These are phyloP conservation scores for Rosa hybrid DNA, from an alignment of 331 rosid species.

Conservation along the genomic window DNA sequence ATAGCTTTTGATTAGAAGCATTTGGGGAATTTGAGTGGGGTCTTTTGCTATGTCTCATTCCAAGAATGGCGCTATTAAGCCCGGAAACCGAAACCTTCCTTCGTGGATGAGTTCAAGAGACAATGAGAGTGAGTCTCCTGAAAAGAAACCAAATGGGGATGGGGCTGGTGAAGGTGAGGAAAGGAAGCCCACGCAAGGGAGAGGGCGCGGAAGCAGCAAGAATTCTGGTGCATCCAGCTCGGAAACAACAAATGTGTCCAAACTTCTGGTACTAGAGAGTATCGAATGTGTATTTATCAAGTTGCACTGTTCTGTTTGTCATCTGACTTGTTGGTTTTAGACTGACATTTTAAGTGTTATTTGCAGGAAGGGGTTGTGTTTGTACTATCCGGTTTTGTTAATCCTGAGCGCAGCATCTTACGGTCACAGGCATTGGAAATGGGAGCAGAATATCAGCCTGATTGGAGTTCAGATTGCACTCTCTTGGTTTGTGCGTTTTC, in stretches of 20 bases:
- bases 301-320: slow-evolving; percentile 14
- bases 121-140: slow-evolving; percentile 31
- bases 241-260: slow-evolving; percentile 44
- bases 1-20: slow-evolving; percentile 1
- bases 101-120: slow-evolving; percentile 66
- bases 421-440: slow-evolving; percentile 85
- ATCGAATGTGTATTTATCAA: slow-evolving; percentile 8
- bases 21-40: slow-evolving; percentile 10
- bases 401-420: slow-evolving; percentile 84
- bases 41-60: slow-evolving; percentile 50
- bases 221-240: slow-evolving; percentile 36
- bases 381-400: slow-evolving; percentile 89
- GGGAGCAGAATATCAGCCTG: slow-evolving; percentile 90
- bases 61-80: slow-evolving; percentile 29
- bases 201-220: slow-evolving; percentile 28
- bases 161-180: slow-evolving; percentile 37
- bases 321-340: slow-evolving; percentile 14
- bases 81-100: slow-evolving; percentile 68
- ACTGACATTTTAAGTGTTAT: slow-evolving; percentile 15
- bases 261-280: slow-evolving; percentile 57
- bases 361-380: slow-evolving; percentile 90
- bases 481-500: slow-evolving; percentile 90
- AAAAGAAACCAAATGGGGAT: slow-evolving; percentile 42
- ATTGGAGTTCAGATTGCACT: slow-evolving; percentile 82
- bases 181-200: slow-evolving; percentile 33